These are phyloP conservation scores for Stemphylium lycopersici DNA, from an alignment of 2,329 filamentous ascomycete genomes.

Conservation along the genomic window DNA sequence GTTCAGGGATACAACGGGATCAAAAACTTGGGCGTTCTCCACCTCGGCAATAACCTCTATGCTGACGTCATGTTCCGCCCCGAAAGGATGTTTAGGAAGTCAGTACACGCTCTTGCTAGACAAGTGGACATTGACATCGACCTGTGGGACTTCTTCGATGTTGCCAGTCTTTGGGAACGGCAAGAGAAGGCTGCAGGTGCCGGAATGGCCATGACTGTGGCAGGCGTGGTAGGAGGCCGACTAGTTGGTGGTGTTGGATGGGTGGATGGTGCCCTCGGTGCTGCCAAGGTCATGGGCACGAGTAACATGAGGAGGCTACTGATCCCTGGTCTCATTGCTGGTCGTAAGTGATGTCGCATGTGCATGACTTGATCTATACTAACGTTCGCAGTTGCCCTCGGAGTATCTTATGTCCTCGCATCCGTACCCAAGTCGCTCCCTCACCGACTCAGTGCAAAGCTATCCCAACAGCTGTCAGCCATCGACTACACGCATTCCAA, in stretches of 20 bases:
- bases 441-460: slow-evolving; percentile 81
- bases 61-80: slow-evolving; percentile 85
- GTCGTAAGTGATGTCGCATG: slow-evolving; percentile 65
- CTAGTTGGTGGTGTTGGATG: slow-evolving; percentile 84
- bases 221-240: slow-evolving; percentile 81
- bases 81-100: slow-evolving; percentile 91
- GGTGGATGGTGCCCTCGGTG: slow-evolving; percentile 85
- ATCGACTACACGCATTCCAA: slow-evolving; percentile 95
- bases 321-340: slow-evolving; percentile 77
- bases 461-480: slow-evolving; percentile 76
- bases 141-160: slow-evolving; percentile 91
- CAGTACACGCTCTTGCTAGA: slow-evolving; percentile 78
- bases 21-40: slow-evolving; percentile 84
- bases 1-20: slow-evolving; percentile 83
- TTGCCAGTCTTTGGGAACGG: slow-evolving; percentile 78
- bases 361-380: slow-evolving; percentile 3
- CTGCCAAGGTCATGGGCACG: slow-evolving; percentile 78
- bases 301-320: slow-evolving; percentile 82
- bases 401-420: slow-evolving; percentile 78
- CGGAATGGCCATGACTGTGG: slow-evolving; percentile 91
- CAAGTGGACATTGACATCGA: slow-evolving; percentile 89
- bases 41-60: slow-evolving; percentile 82
- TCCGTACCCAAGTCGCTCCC: slow-evolving; percentile 91
- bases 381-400: slow-evolving; percentile 66
- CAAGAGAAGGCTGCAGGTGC: slow-evolving; percentile 96